These are phyloP conservation scores for Coemansia sp. DNA, from an alignment of 371 early-diverging fungal species.

Conservation along the genomic window DNA sequence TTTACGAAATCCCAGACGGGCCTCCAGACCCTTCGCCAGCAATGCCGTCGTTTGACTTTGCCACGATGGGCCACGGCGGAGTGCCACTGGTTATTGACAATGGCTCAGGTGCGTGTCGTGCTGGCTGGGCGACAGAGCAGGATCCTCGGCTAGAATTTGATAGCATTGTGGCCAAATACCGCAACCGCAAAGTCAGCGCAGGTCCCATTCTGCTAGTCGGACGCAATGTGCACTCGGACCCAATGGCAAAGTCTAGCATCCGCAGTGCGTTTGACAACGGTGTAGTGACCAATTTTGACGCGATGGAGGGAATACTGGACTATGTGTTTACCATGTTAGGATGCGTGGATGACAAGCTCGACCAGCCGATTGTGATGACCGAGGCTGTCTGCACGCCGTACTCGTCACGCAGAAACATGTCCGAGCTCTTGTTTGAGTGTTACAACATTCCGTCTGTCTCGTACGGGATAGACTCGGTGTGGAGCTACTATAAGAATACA, in stretches of 20 bases:
- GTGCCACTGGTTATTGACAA: constrained; percentile 65
- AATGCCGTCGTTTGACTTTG: constrained; percentile 54
- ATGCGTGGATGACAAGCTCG: constrained; percentile 61
- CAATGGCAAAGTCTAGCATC: constrained; percentile 64
- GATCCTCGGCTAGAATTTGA: constrained; percentile 66
- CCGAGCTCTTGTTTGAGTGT: constrained; percentile 84
- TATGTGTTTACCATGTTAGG: constrained; percentile 81
- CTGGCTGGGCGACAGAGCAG: constrained; percentile 79
- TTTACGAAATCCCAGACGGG: constrained; percentile 51
- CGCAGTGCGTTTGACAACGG: constrained; percentile 73
- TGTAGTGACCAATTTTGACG: constrained; percentile 50
- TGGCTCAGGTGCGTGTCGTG: constrained; percentile 77
- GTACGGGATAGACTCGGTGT: constrained; percentile 85
- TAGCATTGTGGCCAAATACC: constrained; percentile 75
- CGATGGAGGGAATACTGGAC: constrained; percentile 76
- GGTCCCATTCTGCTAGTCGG: constrained; percentile 67
- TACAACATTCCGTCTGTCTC: constrained; percentile 73
- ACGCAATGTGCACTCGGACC: constrained; percentile 70
- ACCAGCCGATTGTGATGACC: constrained; percentile 82
- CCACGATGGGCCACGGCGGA: constrained; percentile 51
- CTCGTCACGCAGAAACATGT: constrained; percentile 71
- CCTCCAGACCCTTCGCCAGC: constrained; percentile 47
- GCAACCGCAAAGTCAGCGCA: constrained; percentile 66
- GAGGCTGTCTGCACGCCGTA: constrained; percentile 77
- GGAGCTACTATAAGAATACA: constrained; percentile 67